A percentile compares a stretch with the other conserved stretches of the same genome.
Evolutionary conservation across 257 asterid species (phyloP).

Genomic region (Schizonepeta tenuifolia): DNA sequence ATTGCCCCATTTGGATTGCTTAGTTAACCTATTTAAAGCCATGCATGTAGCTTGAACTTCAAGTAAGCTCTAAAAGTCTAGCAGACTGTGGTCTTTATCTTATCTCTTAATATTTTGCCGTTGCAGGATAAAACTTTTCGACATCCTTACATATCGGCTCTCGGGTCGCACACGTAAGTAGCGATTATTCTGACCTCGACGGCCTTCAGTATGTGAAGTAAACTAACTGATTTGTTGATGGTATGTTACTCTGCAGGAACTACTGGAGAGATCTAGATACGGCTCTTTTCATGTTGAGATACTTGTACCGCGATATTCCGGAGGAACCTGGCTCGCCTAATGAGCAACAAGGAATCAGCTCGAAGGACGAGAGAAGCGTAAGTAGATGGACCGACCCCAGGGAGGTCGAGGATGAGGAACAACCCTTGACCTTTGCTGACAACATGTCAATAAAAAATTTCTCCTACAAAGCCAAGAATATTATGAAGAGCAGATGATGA

Average conservation of each 20-base stretch:
- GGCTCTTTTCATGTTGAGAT: conserved; percentile 88
- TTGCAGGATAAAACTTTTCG: conserved; percentile 96
- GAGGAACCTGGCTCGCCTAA: conserved; percentile 52
- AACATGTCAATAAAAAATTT: conserved; percentile 52
- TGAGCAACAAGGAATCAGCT: conserved; percentile 45
- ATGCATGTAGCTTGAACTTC: neutral
- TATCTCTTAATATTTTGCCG: conserved; percentile 15
- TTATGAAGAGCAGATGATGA: conserved; percentile 34
- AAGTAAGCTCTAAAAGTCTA: neutral
- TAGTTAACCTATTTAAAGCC: neutral
- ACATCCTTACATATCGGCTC: conserved; percentile 88
- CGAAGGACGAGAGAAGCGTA: conserved; percentile 38
- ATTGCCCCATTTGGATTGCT: neutral
- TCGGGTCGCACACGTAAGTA: conserved; percentile 93
- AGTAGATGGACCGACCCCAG: conserved; percentile 63
- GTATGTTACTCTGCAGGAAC: conserved; percentile 54
- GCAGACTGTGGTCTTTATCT: conserved; percentile 13
- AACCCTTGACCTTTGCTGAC: conserved; percentile 86
- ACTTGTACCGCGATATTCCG: conserved; percentile 77
- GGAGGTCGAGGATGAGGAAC: conserved; percentile 65
- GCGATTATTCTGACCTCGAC: neutral
- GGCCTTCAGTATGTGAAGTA: neutral
- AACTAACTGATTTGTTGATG: neutral
- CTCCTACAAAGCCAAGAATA: conserved; percentile 56
- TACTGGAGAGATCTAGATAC: conserved; percentile 96